phyloP scores from a whole-genome alignment of 164 flowering plant genomes.

The Sextonia rubra region DNA sequence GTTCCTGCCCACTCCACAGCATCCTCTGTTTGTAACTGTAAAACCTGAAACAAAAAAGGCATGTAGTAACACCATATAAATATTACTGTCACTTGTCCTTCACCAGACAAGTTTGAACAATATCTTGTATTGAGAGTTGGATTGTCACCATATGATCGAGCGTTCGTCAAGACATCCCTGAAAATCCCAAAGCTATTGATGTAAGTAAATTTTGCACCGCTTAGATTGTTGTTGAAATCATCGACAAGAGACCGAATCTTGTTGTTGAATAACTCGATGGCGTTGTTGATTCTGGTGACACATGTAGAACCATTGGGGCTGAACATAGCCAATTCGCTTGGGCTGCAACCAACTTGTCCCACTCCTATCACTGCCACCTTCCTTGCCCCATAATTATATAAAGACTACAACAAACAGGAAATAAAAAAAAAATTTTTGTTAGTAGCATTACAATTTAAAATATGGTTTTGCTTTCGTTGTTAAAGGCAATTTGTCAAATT shows the following conservation, averaged over 20 bases:
- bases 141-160: constrained; percentile 37
- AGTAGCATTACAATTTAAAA: neutral
- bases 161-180: constrained; percentile 39
- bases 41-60: constrained; percentile 66
- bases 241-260: constrained; percentile 42
- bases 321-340: constrained; percentile 42
- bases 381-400: constrained; percentile 74
- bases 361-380: constrained; percentile 69
- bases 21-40: constrained; percentile 57
- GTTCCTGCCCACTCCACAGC: constrained; percentile 93
- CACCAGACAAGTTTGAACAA: neutral
- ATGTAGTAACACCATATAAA: neutral
- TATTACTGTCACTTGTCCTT: neutral
- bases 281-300: constrained; percentile 42
- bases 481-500: too few species aligned
- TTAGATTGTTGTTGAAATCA: constrained; percentile 43
- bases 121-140: neutral
- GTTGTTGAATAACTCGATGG: constrained; percentile 43
- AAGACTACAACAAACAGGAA: constrained; percentile 24
- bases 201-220: constrained; percentile 48
- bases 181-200: constrained; percentile 52
- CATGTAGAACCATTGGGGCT: constrained; percentile 53
- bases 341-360: constrained; percentile 72
- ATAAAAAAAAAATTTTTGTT: neutral
- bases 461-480: neutral